Conservation (phyloP, 2,329 filamentous ascomycete genomes). For the Alternaria solani region DNA sequence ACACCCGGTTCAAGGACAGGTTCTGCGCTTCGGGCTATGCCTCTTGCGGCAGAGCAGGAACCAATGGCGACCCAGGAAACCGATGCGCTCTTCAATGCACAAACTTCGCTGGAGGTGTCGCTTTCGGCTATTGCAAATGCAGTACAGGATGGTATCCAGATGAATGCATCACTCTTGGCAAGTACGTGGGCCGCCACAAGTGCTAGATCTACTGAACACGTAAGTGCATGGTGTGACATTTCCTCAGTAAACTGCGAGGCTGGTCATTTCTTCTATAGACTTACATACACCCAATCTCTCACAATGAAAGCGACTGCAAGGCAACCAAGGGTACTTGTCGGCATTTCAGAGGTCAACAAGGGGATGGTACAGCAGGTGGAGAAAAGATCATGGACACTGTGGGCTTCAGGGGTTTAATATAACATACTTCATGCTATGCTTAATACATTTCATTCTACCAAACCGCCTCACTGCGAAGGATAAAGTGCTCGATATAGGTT, state of each 20-base stretch:
- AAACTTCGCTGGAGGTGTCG: background rate
- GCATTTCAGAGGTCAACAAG: background rate
- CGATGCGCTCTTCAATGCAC: background rate
- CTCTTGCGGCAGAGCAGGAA: background rate
- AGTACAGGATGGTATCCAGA: background rate
- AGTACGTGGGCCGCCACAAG: background rate
- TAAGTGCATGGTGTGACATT: background rate
- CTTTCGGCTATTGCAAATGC: background rate
- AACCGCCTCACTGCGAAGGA: too few species aligned
- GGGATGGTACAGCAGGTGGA: background rate
- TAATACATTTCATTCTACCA: background rate
- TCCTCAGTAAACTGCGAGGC: background rate
- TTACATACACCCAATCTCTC: accelerated
- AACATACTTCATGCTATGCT: background rate
- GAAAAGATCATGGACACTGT: background rate
- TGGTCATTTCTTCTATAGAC: background rate
- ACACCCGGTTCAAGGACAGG: background rate
- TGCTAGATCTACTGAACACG: accelerated
- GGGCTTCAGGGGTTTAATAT: background rate
- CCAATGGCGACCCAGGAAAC: background rate
- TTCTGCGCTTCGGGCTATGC: slow-evolving; percentile 15
- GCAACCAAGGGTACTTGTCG: accelerated
- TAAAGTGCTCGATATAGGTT: too few species aligned
- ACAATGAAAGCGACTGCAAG: background rate
- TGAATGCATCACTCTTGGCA: background rate